Evolutionary conservation across 2,329 filamentous ascomycete genomes (phyloP).

Genomic region (Fusarium papillatum): DNA sequence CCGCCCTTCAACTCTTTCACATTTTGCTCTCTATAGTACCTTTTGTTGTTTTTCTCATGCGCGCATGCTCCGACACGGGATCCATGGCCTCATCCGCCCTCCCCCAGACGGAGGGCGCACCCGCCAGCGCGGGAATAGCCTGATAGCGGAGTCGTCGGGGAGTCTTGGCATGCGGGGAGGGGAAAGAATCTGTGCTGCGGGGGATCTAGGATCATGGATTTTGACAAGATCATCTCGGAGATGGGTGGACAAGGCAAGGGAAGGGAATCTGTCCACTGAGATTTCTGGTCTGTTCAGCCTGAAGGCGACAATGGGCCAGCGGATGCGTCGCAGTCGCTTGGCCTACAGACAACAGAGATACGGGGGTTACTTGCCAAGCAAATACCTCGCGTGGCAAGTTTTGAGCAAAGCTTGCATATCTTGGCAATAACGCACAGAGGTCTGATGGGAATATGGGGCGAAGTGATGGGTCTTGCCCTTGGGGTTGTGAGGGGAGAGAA

Average conservation of each 20-base stretch:
- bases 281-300: slow-evolving; percentile 1
- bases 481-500: neutral
- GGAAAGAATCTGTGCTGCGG: slow-evolving; percentile 5
- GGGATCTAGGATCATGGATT: slow-evolving; percentile 13
- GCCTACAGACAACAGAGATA: neutral
- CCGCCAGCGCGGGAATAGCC: neutral
- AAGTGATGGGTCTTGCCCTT: neutral
- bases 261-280: neutral
- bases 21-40: neutral
- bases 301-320: neutral
- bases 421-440: slow-evolving; percentile 20
- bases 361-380: slow-evolving; percentile 13
- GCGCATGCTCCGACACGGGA: neutral
- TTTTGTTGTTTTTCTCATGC: neutral
- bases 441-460: slow-evolving; percentile 9
- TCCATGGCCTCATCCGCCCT: neutral
- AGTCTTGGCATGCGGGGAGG: slow-evolving; percentile 28
- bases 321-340: neutral
- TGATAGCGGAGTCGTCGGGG: slow-evolving; percentile 7
- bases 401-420: slow-evolving; percentile 17
- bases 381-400: slow-evolving; percentile 17
- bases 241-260: neutral
- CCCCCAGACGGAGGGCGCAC: neutral
- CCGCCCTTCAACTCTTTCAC: slow-evolving; percentile 3
- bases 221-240: slow-evolving; percentile 11